Evolutionary conservation across 2,329 filamentous ascomycete genomes (phyloP), one percentile per base, ranked within the genome.

Genomic region (Aspergillus tubingensis): DNA sequence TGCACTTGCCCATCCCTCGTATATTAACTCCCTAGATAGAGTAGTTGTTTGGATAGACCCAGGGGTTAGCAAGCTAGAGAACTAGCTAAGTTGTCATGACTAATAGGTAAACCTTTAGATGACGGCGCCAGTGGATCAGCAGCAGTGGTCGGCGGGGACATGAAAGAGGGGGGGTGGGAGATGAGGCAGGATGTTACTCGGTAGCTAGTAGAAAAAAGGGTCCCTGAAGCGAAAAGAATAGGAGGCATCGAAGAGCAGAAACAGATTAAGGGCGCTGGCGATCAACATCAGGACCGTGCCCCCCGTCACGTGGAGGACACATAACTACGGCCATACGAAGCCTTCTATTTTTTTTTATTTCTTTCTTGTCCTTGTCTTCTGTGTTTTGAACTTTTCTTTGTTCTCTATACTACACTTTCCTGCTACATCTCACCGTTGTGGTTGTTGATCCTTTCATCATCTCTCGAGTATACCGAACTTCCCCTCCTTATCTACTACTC

Each of bases 271-370:
- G 57, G 48, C 49, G 41, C 43, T 25, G 58, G 36, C 44, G 58
- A 61, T 59, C 61, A 59, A 50, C 61, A 55, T 55, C 53, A 59
- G 62, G 59, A 58, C 59, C 59, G 59, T 62, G 62, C 55, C 50
- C 50, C 58, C 52, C 52, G 41, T 64, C 62, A 64, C 62, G 62
- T 64, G 62, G 59, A 54, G 54, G 8, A 38, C 53, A 55, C 41
- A 55, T 55, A 55, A 43, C 53, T 55, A 55, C 53, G 25, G 23
- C 39, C 25, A 30, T 43, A 44, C 39, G 25, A 55, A 55, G 25
- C 17, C 27, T 39, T 47, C 27, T 25, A 25, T 25, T 36, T 39
- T 53, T 36, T 39, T 44, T 17, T 21, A 4, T 13, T 27, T 49
- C 25, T 49, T 49, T 36, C 32, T 36, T 36, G 32, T 36, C 32